Base-by-base conservation (phyloP, 495 filamentous ascomycete genomes). In the Amorphotheca resinae region DNA sequence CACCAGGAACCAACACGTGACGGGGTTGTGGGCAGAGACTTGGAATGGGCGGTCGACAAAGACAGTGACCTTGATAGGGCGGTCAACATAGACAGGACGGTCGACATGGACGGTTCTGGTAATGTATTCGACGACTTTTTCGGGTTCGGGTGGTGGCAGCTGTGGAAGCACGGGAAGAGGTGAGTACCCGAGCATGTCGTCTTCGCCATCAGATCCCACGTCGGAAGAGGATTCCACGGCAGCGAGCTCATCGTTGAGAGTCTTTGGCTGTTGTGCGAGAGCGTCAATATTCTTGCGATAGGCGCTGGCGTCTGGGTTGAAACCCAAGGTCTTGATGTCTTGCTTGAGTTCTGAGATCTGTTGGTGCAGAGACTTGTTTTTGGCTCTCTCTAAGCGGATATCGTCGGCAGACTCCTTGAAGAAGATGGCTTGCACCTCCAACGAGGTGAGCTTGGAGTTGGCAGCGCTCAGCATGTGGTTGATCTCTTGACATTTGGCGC, bases 211-310 rank as follows among this genome's bases (percentile, higher is more conserved):
- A 21, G 8, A 17, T 21, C 11, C 34, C 11, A 4, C 2, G 2
- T 20, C 34, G 34, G n/a, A 17, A 3, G 34, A 37, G 16, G 34
- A 7, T 16, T n/a, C 32, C 6, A 40, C 38, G 4, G 11, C 38
- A 12, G 38, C 38, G 8, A 40, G 22, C 9, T 40, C 38, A 28
- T 40, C 38, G 9, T 15, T 22, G 9, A 40, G 38, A 25, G 34
- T 20, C 5, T 9, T 21, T 4, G 25, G 25, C 12, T 33, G 12
- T 18, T 16, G 8, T 3, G 11, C 14, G 11, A 6, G 9, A 20
- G 34, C 16, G 18, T 15, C 11, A 9, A 12, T 17, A 6, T 34
- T n/a, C 9, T 11, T 14, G 3, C 18, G 11, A 28, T 40, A 26
- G 1, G 9, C 38, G 1, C 1, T 9, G 1, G 38, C 21, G n/a